Base-by-base conservation (phyloP, 73 alveolate genomes). In the Halteria grandinella region DNA sequence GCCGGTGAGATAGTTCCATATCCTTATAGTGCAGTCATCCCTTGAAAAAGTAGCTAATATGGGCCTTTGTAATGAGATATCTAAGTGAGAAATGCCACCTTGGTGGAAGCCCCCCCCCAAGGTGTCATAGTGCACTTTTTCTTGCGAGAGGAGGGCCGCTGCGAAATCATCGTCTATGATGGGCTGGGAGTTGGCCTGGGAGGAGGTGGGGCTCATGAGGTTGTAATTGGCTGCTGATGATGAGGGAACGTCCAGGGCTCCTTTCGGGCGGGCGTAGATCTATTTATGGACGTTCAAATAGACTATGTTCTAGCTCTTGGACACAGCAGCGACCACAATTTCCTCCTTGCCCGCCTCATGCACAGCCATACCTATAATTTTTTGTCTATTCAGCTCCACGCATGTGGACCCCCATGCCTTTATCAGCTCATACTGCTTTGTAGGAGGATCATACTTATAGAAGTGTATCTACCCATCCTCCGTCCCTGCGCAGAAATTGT, bases 31-130 rank as follows among this genome's bases (percentile, higher is more conserved):
- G 58, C 93, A 76, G 83, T 97, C 99, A 2, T 79, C 89, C 27
- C 55, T 33, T 0, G 83, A 64, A 20, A 70, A 40, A 6, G 99
- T 97, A n/a, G 90, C 98, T 21, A 97, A 69, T 1, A 97, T 74
- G 10, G 99, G 99, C 60, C 99, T 94, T 60, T 95, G 88, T 0
- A 93, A 51, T 21, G 97, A 92, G 12, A 95, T 97, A 77, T 97
- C 99, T 92, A 97, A 82, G 33, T 83, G 83, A 0, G 95, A 75
- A 18, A 92, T 90, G 17, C 98, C 94, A 0, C 98, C 99, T 57
- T 83, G 86, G 86, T 96, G 99, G 71, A 96, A 96, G 23, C 99
- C 99, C 25, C 51, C 51, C 3, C 60, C 83, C 1, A 70, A 69
- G 10, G 58, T 33, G 7, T 45, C 71, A 49, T 14, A 50, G 45